Conservation (phyloP, 257 asterid genomes). For the Leptodermis oblonga region DNA sequence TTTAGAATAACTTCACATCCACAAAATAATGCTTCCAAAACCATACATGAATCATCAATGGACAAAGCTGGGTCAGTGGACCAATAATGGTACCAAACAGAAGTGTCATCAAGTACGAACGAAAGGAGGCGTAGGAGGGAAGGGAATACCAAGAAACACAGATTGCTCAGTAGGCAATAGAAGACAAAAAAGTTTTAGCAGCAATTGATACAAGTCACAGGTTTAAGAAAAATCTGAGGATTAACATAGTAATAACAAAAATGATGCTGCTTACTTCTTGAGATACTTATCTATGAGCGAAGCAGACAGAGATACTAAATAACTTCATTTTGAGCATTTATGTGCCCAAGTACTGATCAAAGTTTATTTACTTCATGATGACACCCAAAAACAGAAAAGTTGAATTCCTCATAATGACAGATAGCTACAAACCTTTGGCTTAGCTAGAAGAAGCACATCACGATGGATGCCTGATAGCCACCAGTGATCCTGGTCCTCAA, state of each 20-base stretch:
- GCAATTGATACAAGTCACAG: neutral
- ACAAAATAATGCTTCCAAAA: neutral
- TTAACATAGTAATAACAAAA: too few species aligned
- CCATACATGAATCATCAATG: neutral
- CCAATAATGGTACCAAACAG: neutral
- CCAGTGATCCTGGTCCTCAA: conserved; percentile 99
- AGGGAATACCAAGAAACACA: neutral
- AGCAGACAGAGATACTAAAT: neutral
- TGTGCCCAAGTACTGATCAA: neutral
- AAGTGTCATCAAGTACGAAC: neutral
- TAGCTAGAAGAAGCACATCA: conserved; percentile 80
- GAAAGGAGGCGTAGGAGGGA: neutral
- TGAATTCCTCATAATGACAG: neutral
- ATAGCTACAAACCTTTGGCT: conserved; percentile 68
- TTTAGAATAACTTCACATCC: neutral
- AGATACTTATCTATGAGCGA: neutral
- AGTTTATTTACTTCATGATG: neutral
- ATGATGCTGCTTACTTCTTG: too few species aligned
- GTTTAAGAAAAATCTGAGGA: neutral
- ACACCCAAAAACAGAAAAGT: neutral
- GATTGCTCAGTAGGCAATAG: neutral
- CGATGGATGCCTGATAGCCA: conserved; percentile 98
- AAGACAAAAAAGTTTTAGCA: neutral
- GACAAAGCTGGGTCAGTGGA: neutral
- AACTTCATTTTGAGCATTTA: neutral